Evolutionary conservation across 148 eudicot species (phyloP), one percentile per base, ranked within the genome.

Genomic region (Beta vulgaris): DNA sequence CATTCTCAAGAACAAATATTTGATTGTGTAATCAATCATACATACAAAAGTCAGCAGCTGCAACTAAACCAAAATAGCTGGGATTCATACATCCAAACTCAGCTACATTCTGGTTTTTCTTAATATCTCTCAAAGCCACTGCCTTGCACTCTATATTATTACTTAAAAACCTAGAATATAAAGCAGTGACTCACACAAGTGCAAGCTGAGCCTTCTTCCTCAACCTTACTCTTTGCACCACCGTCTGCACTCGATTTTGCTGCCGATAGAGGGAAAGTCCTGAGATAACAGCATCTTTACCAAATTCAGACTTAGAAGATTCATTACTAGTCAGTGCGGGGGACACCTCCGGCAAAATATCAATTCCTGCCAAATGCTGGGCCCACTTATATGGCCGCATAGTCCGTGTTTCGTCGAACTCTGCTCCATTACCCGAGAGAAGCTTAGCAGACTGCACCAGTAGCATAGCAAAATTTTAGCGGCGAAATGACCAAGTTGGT

Each of bases 361-460:
- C 97, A 43, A 92, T 89, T 80, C 98, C 98, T 29, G 91, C 96
- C 85, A 94, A 78, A 85, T 94, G 97, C 74, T 94, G 98, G 64
- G 84, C 97, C 98, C 98, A 94, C 78, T 88, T 92, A 82, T 92
- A 94, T 62, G 98, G 98, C 34, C 96, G 93, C 76, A 87, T 82
- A 40, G 78, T 75, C 79, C 83, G 81, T 75, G 42, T 84, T 82
- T 87, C 91, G 82, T 94, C 96, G 78, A 88, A 91, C 53, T 71
- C 80, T 62, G 80, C 77, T 71, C 77, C 81, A 84, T 89, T 82
- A 60, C 91, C 97, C 73, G 83, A 49, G 69, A 71, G 40, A 28
- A 94, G 91, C 85, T 94, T 94, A n/a, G 97, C 93, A 64, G 91
- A 83, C 98, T 94, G 92, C 49, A 51, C 14, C 55, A 70, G 15